Evolutionary conservation across 805 yeast species (phyloP).

Genomic region (Komagataella kurtzmanii): DNA sequence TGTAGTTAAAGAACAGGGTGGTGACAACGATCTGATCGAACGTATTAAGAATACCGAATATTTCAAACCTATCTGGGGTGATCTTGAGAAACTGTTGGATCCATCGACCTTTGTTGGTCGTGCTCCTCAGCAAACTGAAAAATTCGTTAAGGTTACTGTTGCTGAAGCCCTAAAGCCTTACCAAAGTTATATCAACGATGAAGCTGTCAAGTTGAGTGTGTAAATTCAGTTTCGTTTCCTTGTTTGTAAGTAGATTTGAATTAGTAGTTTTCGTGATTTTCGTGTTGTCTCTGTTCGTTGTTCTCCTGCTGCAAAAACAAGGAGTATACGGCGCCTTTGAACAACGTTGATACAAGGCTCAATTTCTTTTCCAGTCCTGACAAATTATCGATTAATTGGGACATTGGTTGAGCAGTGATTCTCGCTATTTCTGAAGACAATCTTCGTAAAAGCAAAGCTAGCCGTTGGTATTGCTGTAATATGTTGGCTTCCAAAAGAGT

Average conservation of each 20-base stretch:
- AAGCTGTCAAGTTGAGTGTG: slow-evolving; percentile 70
- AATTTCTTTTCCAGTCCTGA: slow-evolving; percentile 26
- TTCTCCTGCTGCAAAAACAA: background rate
- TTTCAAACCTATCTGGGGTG: slow-evolving; percentile 80
- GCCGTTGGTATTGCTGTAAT: slow-evolving; percentile 22
- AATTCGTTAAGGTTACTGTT: slow-evolving; percentile 78
- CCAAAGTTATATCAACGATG: slow-evolving; percentile 42
- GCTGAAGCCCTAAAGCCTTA: slow-evolving; percentile 67
- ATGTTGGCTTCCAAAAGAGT: slow-evolving; percentile 17
- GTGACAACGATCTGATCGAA: slow-evolving; percentile 93
- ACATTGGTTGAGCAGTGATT: slow-evolving; percentile 15
- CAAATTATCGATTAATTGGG: slow-evolving; percentile 21
- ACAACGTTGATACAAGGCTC: slow-evolving; percentile 28
- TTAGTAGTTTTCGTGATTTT: background rate
- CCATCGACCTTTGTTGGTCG: slow-evolving; percentile 96
- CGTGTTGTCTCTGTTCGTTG: background rate
- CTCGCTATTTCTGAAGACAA: slow-evolving; percentile 20
- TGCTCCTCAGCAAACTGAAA: slow-evolving; percentile 96
- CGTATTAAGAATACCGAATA: slow-evolving; percentile 66
- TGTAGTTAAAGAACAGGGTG: slow-evolving; percentile 96
- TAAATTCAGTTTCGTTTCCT: slow-evolving; percentile 16
- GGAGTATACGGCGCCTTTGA: slow-evolving; percentile 28
- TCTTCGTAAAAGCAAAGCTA: slow-evolving; percentile 19
- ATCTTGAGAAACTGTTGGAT: slow-evolving; percentile 69
- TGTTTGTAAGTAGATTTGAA: background rate